Base-by-base conservation (phyloP, 2,329 filamentous ascomycete species). In the Alternaria sp. region DNA sequence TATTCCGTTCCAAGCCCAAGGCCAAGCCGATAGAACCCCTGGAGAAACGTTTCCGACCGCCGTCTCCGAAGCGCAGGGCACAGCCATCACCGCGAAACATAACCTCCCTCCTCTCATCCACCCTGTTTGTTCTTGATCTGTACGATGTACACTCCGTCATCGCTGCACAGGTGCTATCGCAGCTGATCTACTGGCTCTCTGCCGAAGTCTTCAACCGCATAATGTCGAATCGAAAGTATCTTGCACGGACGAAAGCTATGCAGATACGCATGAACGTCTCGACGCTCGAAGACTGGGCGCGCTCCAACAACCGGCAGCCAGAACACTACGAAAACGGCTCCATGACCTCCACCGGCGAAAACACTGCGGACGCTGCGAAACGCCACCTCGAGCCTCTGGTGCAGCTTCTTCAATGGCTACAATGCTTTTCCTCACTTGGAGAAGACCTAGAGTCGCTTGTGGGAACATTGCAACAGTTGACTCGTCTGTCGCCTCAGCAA, bases 181-280 rank as follows among this genome's bases (percentile, higher is more conserved):
- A 99, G 73, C 84, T 99, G 2, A 84, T 98, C 42, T 99, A 97
- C 80, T 99, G 95, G 95, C 85, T 99, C 14, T 91, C 93, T 6
- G 92, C 94, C 0, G 95, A 99, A 78, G 86, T 98, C 8, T 99
- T 99, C 81, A 99, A 99, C 77, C 90, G 94, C 58, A 91, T 99
- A 77, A 97, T 99, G 91, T 94, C 91, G 29, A 97, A 96, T 72
- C 88, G 92, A 65, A 93, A 94, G 75, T 99, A 97, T 72, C 84
- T 99, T 9, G 94, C 95, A 5, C 86, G 95, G 52, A 99, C 95
- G 17, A 99, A 99, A 78, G 95, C 95, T 3, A 99, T 99, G 95
- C 95, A 99, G 77, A 98, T 99, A 69, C 91, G 95, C 66, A 98
- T 99, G 93, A 99, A 99, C 75, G 88, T 99, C 6, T 98, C 95